These are phyloP conservation scores for Raddia guianensis DNA, from an alignment of 176 grass and related monocot species.

Conservation along the genomic window DNA sequence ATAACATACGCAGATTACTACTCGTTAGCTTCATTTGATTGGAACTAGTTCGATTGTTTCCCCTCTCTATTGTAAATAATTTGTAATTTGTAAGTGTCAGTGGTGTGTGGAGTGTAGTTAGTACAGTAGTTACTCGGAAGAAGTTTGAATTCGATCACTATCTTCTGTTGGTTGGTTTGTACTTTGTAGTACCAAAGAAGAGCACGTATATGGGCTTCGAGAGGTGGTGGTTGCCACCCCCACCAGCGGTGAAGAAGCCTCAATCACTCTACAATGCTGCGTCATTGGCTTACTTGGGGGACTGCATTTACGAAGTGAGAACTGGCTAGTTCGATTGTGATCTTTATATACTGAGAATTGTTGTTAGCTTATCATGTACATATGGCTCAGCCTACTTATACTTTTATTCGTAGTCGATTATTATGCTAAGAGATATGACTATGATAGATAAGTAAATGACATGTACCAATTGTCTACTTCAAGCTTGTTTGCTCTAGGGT, in stretches of 20 bases:
- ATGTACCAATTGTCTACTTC: slow-evolving; percentile 18
- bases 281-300: slow-evolving; percentile 91
- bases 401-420: background rate
- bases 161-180: slow-evolving; percentile 21
- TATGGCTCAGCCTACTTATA: background rate
- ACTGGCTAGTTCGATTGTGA: background rate
- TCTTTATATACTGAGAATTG: background rate
- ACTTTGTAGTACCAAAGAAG: slow-evolving; percentile 48
- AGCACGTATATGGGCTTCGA: slow-evolving; percentile 83
- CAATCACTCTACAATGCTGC: slow-evolving; percentile 76
- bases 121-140: background rate
- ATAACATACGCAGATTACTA: background rate
- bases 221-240: slow-evolving; percentile 78
- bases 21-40: background rate
- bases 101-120: background rate
- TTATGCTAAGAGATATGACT: background rate
- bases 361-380: background rate
- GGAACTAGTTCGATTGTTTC: background rate
- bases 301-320: slow-evolving; percentile 97
- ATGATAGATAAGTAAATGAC: background rate
- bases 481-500: slow-evolving; percentile 26
- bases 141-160: background rate
- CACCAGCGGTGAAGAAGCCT: slow-evolving; percentile 83
- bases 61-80: background rate
- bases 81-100: background rate